Conservation (phyloP, 441 rosid genomes). For the Mallotus repandus region DNA sequence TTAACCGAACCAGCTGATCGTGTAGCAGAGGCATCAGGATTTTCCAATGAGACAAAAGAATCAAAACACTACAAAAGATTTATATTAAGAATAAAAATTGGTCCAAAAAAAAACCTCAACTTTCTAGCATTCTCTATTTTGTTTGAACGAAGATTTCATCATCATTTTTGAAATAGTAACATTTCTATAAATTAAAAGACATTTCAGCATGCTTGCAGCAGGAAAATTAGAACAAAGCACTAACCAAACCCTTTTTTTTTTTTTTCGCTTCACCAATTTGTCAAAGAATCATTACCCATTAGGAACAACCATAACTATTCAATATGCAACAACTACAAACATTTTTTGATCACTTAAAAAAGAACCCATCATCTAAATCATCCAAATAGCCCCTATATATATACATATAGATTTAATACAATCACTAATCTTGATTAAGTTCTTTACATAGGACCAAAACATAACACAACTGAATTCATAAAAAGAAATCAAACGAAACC, state of each 20-base stretch:
- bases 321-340: neutral
- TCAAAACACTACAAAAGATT: neutral
- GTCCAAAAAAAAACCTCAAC: too few species aligned
- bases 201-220: too few species aligned
- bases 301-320: neutral
- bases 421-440: too few species aligned
- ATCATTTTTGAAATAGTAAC: too few species aligned
- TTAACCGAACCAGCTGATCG: constrained; percentile 37
- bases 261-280: neutral
- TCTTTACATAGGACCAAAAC: too few species aligned
- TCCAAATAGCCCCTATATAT: too few species aligned
- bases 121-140: too few species aligned
- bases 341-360: too few species aligned
- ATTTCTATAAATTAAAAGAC: neutral
- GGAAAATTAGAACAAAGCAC: neutral
- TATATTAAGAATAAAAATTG: too few species aligned
- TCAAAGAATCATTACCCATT: neutral
- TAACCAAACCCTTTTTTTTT: neutral
- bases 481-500: neutral
- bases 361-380: too few species aligned
- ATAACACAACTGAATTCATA: neutral
- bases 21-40: constrained; percentile 30
- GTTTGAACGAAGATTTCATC: neutral
- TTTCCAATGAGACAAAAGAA: constrained; percentile 32
- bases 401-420: too few species aligned